phyloP scores from a whole-genome alignment of 1,284 basidiomycete genomes.

The Melampsora americana region DNA sequence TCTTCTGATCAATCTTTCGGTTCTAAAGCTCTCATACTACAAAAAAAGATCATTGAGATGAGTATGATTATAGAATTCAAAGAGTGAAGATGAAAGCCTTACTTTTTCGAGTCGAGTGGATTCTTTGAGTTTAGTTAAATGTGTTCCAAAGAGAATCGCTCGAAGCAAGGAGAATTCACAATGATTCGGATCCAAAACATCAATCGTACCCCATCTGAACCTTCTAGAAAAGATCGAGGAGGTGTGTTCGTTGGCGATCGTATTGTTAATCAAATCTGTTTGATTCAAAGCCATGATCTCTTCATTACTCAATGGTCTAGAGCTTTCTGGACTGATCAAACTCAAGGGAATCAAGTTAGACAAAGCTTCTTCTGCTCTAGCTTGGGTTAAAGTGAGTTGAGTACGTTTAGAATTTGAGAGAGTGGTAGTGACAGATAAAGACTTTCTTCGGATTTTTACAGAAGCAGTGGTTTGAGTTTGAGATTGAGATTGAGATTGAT shows the following conservation, averaged over 20 bases:
- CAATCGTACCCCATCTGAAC: constrained; percentile 34
- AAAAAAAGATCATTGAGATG: too few relatives aligned
- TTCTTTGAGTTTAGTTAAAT: constrained; percentile 31
- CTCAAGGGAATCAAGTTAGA: neutral
- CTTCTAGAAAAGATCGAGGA: constrained; percentile 2
- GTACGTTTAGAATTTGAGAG: neutral
- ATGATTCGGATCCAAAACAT: constrained; percentile 33
- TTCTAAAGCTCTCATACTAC: constrained; percentile 38
- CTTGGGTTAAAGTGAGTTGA: neutral
- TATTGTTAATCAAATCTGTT: too few relatives aligned
- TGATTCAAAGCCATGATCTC: neutral
- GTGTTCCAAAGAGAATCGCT: constrained; percentile 31
- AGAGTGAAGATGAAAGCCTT: neutral
- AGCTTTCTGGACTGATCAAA: neutral
- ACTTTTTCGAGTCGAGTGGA: constrained; percentile 43
- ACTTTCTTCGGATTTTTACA: neutral
- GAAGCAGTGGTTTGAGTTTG: too few relatives aligned
- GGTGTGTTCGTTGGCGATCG: neutral
- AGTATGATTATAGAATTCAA: neutral
- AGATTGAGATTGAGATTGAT: neutral
- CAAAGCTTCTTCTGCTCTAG: neutral
- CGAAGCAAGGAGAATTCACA: constrained; percentile 33
- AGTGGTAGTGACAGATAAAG: neutral
- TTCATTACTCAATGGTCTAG: neutral
- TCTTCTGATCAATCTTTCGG: constrained; percentile 26